Evolutionary conservation across 495 filamentous ascomycete genomes (phyloP).

Genomic region (Amphirosellinia nigrospora): DNA sequence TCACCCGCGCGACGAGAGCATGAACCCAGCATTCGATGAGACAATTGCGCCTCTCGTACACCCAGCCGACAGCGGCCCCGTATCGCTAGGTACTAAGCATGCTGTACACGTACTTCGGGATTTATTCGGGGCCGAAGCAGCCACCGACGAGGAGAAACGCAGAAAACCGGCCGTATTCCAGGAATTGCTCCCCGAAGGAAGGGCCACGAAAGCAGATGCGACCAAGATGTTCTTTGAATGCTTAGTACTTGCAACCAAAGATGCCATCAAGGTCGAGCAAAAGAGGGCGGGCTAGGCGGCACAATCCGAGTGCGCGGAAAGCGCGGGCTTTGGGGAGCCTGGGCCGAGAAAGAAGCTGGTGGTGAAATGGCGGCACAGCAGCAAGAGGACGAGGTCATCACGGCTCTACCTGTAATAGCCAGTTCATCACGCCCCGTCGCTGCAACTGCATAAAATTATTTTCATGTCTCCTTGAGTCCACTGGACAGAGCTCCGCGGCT

Average conservation of each 20-base stretch:
- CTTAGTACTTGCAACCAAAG: constrained; percentile 93
- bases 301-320: constrained; percentile 83
- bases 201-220: constrained; percentile 81
- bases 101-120: constrained; percentile 94
- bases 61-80: constrained; percentile 78
- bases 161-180: constrained; percentile 89
- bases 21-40: constrained; percentile 70
- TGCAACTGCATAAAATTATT: constrained; percentile 36
- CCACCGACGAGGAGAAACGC: constrained; percentile 65
- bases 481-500: constrained; percentile 11
- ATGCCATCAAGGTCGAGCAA: constrained; percentile 97
- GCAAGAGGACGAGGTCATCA: constrained; percentile 38
- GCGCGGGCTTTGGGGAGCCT: constrained; percentile 90
- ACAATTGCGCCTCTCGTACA: constrained; percentile 75
- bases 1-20: constrained; percentile 47
- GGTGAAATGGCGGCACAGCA: constrained; percentile 55
- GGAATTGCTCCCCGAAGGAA: constrained; percentile 81
- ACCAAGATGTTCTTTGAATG: constrained; percentile 99
- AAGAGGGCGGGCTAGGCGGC: constrained; percentile 71
- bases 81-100: constrained; percentile 89
- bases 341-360: constrained; percentile 86
- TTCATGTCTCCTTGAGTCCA: constrained; percentile 7
- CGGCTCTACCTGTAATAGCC: constrained; percentile 40
- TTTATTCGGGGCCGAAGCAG: constrained; percentile 73
- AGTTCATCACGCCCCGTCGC: constrained; percentile 42